phyloP scores from a whole-genome alignment of 352 stramenopile genomes.

The Albugo laibachii region DNA sequence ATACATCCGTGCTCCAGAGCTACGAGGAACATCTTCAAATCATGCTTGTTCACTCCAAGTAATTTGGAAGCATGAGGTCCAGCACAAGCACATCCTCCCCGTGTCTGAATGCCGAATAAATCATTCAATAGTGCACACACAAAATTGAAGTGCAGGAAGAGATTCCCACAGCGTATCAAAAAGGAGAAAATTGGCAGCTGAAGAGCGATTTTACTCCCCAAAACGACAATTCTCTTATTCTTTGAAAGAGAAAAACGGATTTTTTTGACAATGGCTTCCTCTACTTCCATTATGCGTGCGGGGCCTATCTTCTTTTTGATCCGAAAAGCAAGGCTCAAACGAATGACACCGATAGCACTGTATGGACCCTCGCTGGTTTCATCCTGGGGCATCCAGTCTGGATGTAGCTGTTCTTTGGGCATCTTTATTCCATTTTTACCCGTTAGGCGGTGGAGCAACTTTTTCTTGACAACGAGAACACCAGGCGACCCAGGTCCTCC shows the following conservation, averaged over 20 bases:
- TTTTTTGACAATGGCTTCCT: slow-evolving; percentile 16
- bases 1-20: slow-evolving; percentile 78
- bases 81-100: slow-evolving; percentile 20
- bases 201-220: slow-evolving; percentile 34
- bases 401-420: slow-evolving; percentile 57
- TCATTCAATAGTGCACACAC: slow-evolving; percentile 95
- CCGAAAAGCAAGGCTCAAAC: slow-evolving; percentile 82
- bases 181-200: slow-evolving; percentile 91
- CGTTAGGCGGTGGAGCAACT: slow-evolving; percentile 28
- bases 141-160: slow-evolving; percentile 97
- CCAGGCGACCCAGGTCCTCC: slow-evolving; percentile 83
- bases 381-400: slow-evolving; percentile 79
- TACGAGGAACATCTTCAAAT: slow-evolving; percentile 49
- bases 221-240: slow-evolving; percentile 67
- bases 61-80: slow-evolving; percentile 85
- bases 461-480: slow-evolving; percentile 92
- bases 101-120: slow-evolving; percentile 90
- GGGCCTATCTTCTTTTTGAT: slow-evolving; percentile 65
- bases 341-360: slow-evolving; percentile 86
- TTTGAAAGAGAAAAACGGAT: slow-evolving; percentile 19
- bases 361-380: slow-evolving; percentile 93
- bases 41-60: slow-evolving; percentile 68
- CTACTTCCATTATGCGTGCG: slow-evolving; percentile 27
- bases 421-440: slow-evolving; percentile 69
- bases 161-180: slow-evolving; percentile 62